Evolutionary conservation across 73 alveolate genomes (phyloP).

Genomic region (Blepharisma japonicum): DNA sequence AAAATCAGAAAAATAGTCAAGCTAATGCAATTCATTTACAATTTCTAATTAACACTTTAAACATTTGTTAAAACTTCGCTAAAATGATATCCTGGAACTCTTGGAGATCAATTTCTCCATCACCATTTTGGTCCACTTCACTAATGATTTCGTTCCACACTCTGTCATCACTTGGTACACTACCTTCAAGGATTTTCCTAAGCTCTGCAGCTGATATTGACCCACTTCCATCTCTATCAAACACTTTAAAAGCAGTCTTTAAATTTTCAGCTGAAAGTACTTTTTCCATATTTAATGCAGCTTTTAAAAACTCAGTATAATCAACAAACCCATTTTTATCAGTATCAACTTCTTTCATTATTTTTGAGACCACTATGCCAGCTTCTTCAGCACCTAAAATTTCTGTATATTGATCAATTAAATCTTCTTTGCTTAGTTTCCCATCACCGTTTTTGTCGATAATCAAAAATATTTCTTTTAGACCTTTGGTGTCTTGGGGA

Average conservation of each 20-base stretch:
- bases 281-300: background rate
- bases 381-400: background rate
- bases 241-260: background rate
- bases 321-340: background rate
- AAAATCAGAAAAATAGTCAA: too few species aligned
- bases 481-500: constrained; percentile 40
- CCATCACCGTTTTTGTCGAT: constrained; percentile 68
- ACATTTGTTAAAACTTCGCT: too few species aligned
- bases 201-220: background rate
- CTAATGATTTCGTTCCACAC: constrained; percentile 11
- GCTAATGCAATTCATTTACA: too few species aligned
- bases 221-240: constrained; percentile 27
- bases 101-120: constrained; percentile 34
- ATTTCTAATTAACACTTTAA: too few species aligned
- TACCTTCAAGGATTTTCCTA: background rate
- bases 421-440: constrained; percentile 55
- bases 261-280: background rate
- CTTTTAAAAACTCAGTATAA: constrained; percentile 1
- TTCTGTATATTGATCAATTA: constrained; percentile 33
- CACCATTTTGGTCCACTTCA: constrained; percentile 30
- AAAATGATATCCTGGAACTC: too few species aligned
- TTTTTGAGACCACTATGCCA: background rate
- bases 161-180: background rate
- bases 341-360: constrained; percentile 3
- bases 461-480: constrained; percentile 39